Conservation (phyloP, 1,284 basidiomycete species). For the Leccinum brunneo-olivaceum region DNA sequence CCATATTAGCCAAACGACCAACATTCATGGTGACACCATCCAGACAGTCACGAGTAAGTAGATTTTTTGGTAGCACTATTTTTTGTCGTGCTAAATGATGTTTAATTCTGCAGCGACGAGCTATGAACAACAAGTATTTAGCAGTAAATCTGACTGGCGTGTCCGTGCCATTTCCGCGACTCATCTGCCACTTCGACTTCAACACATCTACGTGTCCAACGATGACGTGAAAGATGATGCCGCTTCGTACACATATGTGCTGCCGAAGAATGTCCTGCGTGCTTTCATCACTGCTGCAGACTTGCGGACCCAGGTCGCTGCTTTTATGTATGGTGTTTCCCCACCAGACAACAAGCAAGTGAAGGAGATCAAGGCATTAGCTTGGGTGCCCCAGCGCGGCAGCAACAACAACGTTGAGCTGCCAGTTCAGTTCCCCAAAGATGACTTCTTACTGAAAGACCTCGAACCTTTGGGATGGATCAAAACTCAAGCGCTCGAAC, state of each 20-base stretch:
- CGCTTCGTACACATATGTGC: slow-evolving; percentile 87
- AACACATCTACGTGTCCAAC: slow-evolving; percentile 98
- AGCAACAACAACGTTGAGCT: slow-evolving; percentile 92
- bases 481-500: slow-evolving; percentile 92
- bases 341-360: slow-evolving; percentile 97
- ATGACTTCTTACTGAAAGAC: slow-evolving; percentile 92
- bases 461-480: slow-evolving; percentile 97
- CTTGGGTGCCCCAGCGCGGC: slow-evolving; percentile 93
- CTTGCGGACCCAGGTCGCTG: slow-evolving; percentile 93
- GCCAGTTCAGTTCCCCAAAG: slow-evolving; percentile 80
- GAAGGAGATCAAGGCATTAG: slow-evolving; percentile 97
- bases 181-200: slow-evolving; percentile 90
- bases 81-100: slow-evolving; percentile 6
- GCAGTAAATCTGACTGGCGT: slow-evolving; percentile 99
- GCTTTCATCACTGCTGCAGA: slow-evolving; percentile 94
- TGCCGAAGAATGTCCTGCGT: slow-evolving; percentile 95
- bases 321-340: slow-evolving; percentile 87
- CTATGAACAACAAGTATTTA: slow-evolving; percentile 97
- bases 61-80: neutral
- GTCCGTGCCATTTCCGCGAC: slow-evolving; percentile 94
- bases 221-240: slow-evolving; percentile 99
- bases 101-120: slow-evolving; percentile 63
- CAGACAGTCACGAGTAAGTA: slow-evolving; percentile 86
- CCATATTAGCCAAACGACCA: slow-evolving; percentile 77
- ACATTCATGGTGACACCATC: slow-evolving; percentile 95